These are phyloP conservation scores for Fusarium anthophilum DNA, from an alignment of 2,329 filamentous ascomycete genomes.

Conservation along the genomic window DNA sequence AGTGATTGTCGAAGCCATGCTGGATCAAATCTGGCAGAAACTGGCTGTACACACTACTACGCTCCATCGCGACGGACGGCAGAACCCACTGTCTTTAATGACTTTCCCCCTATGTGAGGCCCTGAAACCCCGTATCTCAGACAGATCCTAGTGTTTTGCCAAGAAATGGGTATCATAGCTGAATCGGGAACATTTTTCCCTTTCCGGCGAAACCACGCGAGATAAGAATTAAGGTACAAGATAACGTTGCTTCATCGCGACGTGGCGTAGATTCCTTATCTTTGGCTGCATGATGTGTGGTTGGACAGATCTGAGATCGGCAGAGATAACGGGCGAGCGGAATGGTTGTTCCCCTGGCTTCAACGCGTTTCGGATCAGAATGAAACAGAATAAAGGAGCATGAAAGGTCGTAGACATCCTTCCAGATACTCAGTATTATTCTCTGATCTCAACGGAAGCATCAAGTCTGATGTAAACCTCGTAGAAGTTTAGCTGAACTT, in stretches of 20 bases:
- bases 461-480: not conserved
- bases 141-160: slow-evolving; percentile 12
- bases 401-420: not conserved
- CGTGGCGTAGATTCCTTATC: slow-evolving; percentile 26
- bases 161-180: slow-evolving; percentile 1
- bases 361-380: rapidly evolving
- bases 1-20: slow-evolving; percentile 30
- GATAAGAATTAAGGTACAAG: slow-evolving; percentile 18
- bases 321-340: slow-evolving; percentile 24
- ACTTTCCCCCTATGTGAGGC: not conserved
- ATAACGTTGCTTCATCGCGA: slow-evolving; percentile 1
- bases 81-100: not conserved
- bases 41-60: not conserved
- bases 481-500: not conserved
- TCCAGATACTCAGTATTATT: not conserved
- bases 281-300: not conserved
- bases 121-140: not conserved
- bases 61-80: not conserved
- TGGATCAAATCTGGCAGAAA: not conserved
- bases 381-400: not conserved
- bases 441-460: not conserved
- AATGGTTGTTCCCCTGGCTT: not conserved
- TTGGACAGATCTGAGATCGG: slow-evolving; percentile 1
- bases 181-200: not conserved
- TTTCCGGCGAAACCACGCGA: slow-evolving; percentile 21